Percentiles rank a stretch among this genome's conserved stretches.
phyloP scores from a whole-genome alignment of 306 rosid species.

The Styphnolobium japonicum region DNA sequence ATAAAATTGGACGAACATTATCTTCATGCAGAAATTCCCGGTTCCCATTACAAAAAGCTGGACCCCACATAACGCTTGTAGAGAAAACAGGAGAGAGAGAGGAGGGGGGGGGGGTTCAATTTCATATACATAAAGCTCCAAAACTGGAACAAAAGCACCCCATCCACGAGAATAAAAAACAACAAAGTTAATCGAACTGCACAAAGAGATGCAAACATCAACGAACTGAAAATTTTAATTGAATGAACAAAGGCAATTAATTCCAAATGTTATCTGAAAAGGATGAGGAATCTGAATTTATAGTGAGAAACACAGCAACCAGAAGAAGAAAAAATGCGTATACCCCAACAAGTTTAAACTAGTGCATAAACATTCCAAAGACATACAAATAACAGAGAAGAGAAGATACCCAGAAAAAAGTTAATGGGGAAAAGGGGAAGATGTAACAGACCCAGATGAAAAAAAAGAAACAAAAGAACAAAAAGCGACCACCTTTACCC shows the following conservation, averaged over 20 bases:
- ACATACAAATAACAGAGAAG: conserved; percentile 2
- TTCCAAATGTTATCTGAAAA: neutral
- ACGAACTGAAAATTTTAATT: neutral
- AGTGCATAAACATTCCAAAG: conserved; percentile 18
- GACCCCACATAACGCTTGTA: conserved; percentile 30
- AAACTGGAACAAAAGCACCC: conserved; percentile 6
- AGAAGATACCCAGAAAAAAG: conserved; percentile 40
- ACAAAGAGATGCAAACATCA: conserved; percentile 5
- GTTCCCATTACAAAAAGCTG: conserved; percentile 10
- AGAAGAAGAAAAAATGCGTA: conserved; percentile 12
- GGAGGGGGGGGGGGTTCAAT: neutral
- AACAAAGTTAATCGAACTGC: neutral
- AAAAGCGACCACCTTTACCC: conserved; percentile 47
- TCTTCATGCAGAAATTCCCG: conserved; percentile 36
- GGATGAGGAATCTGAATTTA: conserved; percentile 10
- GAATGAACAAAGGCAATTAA: neutral
- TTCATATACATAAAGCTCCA: conserved; percentile 19
- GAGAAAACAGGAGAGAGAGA: neutral
- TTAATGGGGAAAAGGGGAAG: neutral
- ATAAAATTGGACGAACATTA: conserved; percentile 24
- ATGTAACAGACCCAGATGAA: conserved; percentile 31
- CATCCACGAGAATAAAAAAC: neutral
- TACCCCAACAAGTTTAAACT: neutral
- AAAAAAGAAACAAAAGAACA: conserved; percentile 26
- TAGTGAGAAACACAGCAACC: conserved; percentile 22